Evolutionary conservation across 345 rosid genomes (phyloP).

Genomic region (Excoecaria agallocha): DNA sequence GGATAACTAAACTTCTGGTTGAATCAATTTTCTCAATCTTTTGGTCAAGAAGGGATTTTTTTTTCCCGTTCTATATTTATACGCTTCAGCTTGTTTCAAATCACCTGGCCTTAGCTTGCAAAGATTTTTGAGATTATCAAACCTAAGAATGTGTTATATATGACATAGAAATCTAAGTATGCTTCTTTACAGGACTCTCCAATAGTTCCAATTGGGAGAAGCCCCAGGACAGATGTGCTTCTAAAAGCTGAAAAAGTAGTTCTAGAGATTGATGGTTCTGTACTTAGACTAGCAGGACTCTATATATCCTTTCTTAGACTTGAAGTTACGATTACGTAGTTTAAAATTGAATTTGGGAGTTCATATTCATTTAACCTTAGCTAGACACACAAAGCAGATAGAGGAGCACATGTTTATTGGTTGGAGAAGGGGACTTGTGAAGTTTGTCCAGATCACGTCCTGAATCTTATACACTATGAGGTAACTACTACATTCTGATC

Average conservation of each 20-base stretch:
- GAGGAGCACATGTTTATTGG: constrained; percentile 93
- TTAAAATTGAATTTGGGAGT: constrained; percentile 10
- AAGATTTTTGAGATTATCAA: not conserved
- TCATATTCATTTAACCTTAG: constrained; percentile 38
- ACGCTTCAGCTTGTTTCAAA: not conserved
- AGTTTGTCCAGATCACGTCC: constrained; percentile 78
- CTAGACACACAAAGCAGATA: constrained; percentile 64
- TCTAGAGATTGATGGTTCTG: constrained; percentile 70
- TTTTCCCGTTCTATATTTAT: not conserved
- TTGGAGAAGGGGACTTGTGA: constrained; percentile 69
- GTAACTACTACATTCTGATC: constrained; percentile 30
- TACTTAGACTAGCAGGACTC: constrained; percentile 86
- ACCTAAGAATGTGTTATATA: not conserved
- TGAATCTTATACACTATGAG: constrained; percentile 96
- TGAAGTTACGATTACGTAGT: not conserved
- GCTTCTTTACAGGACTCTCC: constrained; percentile 65
- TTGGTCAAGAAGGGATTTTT: not conserved
- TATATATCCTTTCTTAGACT: constrained; percentile 75
- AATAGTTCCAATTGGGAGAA: constrained; percentile 74
- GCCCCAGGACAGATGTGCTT: constrained; percentile 83
- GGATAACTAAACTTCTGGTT: constrained; percentile 6
- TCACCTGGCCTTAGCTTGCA: not conserved
- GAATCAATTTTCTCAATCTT: not conserved
- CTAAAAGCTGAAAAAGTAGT: constrained; percentile 75
- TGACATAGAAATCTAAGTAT: not conserved